These are phyloP conservation scores for Podospora fimiseda DNA, from an alignment of 495 filamentous ascomycete species.

Conservation along the genomic window DNA sequence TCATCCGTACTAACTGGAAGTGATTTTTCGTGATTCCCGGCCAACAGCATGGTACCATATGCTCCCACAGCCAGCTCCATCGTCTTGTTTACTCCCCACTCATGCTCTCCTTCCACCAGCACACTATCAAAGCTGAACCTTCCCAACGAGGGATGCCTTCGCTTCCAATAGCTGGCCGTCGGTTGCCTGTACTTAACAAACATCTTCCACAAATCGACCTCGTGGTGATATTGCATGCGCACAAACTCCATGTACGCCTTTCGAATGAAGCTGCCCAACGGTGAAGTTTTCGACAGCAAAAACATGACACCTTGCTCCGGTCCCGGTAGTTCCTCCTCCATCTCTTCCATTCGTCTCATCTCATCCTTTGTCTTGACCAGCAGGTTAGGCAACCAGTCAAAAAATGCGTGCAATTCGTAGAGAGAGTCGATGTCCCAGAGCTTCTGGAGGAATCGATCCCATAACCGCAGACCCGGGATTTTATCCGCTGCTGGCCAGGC, in stretches of 20 bases:
- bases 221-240: constrained; percentile 70
- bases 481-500: constrained; percentile 50
- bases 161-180: constrained; percentile 63
- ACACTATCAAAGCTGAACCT: constrained; percentile 65
- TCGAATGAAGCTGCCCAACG: constrained; percentile 78
- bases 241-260: constrained; percentile 72
- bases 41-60: constrained; percentile 53
- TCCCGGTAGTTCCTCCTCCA: constrained; percentile 24
- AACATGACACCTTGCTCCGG: constrained; percentile 30
- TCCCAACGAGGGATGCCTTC: constrained; percentile 55
- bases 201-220: constrained; percentile 66
- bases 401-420: constrained; percentile 69
- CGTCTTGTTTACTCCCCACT: constrained; percentile 35
- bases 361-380: constrained; percentile 58
- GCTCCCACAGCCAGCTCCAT: constrained; percentile 46
- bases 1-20: constrained; percentile 67
- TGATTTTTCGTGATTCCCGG: constrained; percentile 35
- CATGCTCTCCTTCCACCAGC: constrained; percentile 42
- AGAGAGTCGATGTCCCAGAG: constrained; percentile 80
- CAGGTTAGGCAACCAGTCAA: constrained; percentile 50
- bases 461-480: constrained; percentile 70
- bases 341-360: constrained; percentile 36
- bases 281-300: constrained; percentile 59
- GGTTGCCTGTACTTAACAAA: constrained; percentile 75
- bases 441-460: constrained; percentile 78